Base-by-base conservation (phyloP, 2,329 filamentous ascomycete genomes). In the Atkinsonella texensis region DNA sequence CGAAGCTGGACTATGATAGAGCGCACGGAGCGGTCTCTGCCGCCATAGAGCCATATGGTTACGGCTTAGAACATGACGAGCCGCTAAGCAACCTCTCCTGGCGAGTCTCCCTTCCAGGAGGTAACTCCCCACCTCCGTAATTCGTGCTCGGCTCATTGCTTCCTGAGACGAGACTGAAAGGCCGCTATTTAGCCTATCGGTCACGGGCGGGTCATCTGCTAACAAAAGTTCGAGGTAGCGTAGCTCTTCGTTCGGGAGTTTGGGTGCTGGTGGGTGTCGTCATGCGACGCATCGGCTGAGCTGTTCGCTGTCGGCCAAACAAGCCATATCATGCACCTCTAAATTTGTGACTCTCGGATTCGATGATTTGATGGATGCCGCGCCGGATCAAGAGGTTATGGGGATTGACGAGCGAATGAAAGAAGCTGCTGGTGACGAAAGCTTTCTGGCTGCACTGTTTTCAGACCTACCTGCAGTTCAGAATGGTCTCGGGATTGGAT, bases 81-180 rank as follows among this genome's bases (percentile, higher is more conserved):
- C n/a, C 11, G 17, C 31, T 35, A 54, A 48, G 45, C 52, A 54
- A 17, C 52, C 49, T 49, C 46, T 40, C n/a, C 23, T 41, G 11
- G 49, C 18, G 15, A 54, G 40, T 42, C 46, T 49, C 28, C 49
- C 52, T n/a, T 49, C 40, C 15, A 52, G 31, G 46, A 54, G 35
- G 40, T 52, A 54, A 46, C 46, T 45, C 23, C 46, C 46, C 18
- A 49, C 33, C 5, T 54, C 49, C 18, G 41, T 28, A 4, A 54
- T 46, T 12, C 45, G 42, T 28, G 40, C 38, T 49, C 52, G 52
- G 18, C 46, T 43, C 52, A 54, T 52, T 38, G 3, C 45, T 28
- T 23, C 7, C 20, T 39, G 7, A n/a, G 17, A 20, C 5, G 11
- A 5, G 28, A 3, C 18, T 31, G 7, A 32, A n/a, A 33, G 15